These are phyloP conservation scores for Carex myosuroides DNA, from an alignment of 176 grass and related monocot species.

Conservation along the genomic window DNA sequence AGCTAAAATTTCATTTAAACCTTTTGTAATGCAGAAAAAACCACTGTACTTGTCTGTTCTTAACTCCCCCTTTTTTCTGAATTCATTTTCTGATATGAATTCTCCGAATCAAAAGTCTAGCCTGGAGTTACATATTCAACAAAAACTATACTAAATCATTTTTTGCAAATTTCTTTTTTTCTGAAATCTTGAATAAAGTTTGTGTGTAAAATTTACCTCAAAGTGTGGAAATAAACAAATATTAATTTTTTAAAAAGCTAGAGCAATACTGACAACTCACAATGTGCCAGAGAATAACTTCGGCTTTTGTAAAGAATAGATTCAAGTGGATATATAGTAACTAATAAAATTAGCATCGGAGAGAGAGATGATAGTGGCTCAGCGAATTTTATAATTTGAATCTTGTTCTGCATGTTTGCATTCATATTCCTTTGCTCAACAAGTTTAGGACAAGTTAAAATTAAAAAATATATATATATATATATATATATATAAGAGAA, in stretches of 20 bases:
- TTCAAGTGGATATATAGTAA: neutral
- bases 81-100: neutral
- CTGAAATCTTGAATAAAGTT: neutral
- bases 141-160: neutral
- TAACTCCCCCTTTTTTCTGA: neutral
- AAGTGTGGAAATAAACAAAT: no score
- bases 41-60: neutral
- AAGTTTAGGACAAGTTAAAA: neutral
- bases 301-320: conserved; percentile 6
- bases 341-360: neutral
- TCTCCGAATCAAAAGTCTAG: neutral
- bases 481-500: neutral
- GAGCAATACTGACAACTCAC: no score
- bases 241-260: no score
- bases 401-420: neutral
- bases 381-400: conserved; percentile 12
- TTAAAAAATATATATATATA: no score
- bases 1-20: neutral
- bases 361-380: neutral
- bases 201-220: neutral
- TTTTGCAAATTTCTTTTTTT: neutral
- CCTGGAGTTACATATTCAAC: neutral
- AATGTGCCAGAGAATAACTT: conserved; percentile 12
- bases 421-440: neutral
- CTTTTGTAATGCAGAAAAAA: neutral